Evolutionary conservation across 2,329 filamentous ascomycete genomes (phyloP), one percentile per base, ranked within the genome.

Genomic region (Phyllosticta capitalensis): DNA sequence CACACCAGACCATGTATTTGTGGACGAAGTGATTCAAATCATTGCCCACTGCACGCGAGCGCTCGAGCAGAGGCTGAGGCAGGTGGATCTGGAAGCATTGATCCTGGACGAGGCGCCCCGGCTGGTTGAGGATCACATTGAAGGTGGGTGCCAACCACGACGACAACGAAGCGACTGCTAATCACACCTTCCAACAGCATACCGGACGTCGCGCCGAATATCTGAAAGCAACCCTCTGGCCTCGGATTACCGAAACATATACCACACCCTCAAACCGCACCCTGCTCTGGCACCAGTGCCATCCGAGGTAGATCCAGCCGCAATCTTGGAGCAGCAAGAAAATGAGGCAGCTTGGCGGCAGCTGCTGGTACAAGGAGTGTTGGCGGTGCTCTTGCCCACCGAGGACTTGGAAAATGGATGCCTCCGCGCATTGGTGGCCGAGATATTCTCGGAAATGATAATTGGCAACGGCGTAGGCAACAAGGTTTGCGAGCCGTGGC

Each of bases 321-420:
- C 79, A 51, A 70, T 79, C 53, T 71, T 78, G 61, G 77, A 83
- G 59, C 91, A 95, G 75, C 77, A 79, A 60, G 82, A 87, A 62
- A 92, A 91, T 67, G 94, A 97, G 76, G 80, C 81, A 24, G 80
- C 84, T 52, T 97, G 96, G 78, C 88, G 92, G 66, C 90, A 95
- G 69, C 78, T 97, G 60, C 79, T 97, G n/a, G 87, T 92, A 17
- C 86, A 92, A 68, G 89, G 87, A 28, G 80, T 91, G 45, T 78
- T 99, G 63, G 87, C 90, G 22, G 80, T 96, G 56, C 81, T 99
- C 17, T 80, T 99, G 20, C 94, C 94, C 9, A 94, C 91, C 17
- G 92, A 97, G 68, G 92, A 97, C 71, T 78, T 97, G 48, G 85
- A 92, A 68, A 97, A 96, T 71, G 84, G 84, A 58, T 95, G 90